These are phyloP conservation scores for Polygonum aviculare DNA, from an alignment of 148 eudicot genomes.

Conservation along the genomic window DNA sequence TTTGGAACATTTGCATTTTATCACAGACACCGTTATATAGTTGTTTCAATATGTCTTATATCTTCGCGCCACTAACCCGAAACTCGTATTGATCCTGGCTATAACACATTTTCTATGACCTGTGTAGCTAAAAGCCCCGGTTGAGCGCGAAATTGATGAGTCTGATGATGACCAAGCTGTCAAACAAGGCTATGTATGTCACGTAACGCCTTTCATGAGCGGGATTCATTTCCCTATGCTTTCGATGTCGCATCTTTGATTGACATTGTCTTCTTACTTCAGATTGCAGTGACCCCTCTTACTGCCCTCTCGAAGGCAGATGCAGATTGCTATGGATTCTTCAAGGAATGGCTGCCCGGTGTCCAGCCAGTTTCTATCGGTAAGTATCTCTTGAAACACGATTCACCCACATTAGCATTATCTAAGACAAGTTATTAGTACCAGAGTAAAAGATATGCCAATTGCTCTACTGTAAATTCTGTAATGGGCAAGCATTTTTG, in stretches of 20 bases:
- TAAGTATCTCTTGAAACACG: neutral
- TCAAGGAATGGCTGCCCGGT: slow-evolving; percentile 1
- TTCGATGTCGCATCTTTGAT: neutral
- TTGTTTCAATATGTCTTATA: too few relatives aligned
- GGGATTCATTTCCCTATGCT: neutral
- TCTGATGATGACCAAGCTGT: slow-evolving; percentile 34
- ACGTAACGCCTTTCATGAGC: neutral
- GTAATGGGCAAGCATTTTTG: too few relatives aligned
- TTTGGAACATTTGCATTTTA: neutral
- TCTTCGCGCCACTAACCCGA: too few relatives aligned
- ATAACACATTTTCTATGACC: too few relatives aligned
- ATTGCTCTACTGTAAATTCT: too few relatives aligned
- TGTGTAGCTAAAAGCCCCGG: neutral
- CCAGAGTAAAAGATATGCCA: too few relatives aligned
- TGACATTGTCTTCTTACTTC: neutral
- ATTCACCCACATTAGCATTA: too few relatives aligned
- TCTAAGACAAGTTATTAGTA: too few relatives aligned
- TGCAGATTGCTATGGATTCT: slow-evolving; percentile 5
- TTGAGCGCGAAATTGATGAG: slow-evolving; percentile 22
- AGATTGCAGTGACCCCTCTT: slow-evolving; percentile 4
- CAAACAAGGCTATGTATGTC: slow-evolving; percentile 78
- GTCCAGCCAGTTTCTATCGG: neutral
- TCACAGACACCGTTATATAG: too few relatives aligned
- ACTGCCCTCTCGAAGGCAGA: slow-evolving; percentile 4
- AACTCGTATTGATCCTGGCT: too few relatives aligned